phyloP scores from a whole-genome alignment of 768 basidiomycete genomes.

The Chalciporus pseudorubinellus region DNA sequence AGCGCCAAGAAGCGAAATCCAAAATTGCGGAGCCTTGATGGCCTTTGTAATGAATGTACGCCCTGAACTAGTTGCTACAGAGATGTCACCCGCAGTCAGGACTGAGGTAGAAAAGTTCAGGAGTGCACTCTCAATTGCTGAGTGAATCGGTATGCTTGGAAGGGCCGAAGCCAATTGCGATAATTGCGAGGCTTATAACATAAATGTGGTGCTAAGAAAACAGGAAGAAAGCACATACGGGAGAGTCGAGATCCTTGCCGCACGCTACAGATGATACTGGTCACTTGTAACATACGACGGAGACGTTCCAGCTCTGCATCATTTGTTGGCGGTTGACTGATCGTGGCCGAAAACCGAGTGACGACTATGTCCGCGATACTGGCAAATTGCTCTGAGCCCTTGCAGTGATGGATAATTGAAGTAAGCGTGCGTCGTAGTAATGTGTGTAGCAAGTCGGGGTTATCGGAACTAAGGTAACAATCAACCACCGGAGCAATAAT shows the following conservation, averaged over 20 bases:
- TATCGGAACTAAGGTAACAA: constrained; percentile 46
- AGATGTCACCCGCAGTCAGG: constrained; percentile 43
- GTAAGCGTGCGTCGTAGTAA: constrained; percentile 74
- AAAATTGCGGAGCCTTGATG: constrained; percentile 38
- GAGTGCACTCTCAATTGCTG: constrained; percentile 30
- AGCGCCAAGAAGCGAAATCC: constrained; percentile 53
- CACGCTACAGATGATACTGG: constrained; percentile 56
- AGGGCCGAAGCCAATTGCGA: constrained; percentile 34
- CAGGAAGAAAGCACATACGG: constrained; percentile 39
- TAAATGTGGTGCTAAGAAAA: constrained; percentile 1
- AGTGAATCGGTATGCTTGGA: constrained; percentile 24
- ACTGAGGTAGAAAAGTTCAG: constrained; percentile 34
- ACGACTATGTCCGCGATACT: constrained; percentile 54
- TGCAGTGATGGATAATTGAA: constrained; percentile 81
- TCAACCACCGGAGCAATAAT: constrained; percentile 58
- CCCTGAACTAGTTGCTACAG: constrained; percentile 36
- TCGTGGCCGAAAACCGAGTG: constrained; percentile 32
- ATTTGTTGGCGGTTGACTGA: constrained; percentile 1
- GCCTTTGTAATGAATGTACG: constrained; percentile 44
- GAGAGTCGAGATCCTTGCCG: constrained; percentile 69
- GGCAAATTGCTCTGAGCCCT: constrained; percentile 61
- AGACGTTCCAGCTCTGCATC: constrained; percentile 37
- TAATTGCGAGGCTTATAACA: constrained; percentile 35
- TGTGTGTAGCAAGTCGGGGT: constrained; percentile 44
- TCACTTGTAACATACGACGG: constrained; percentile 53